Percentiles rank a stretch among this genome's conserved stretches.
Conservation (phyloP, 2,329 filamentous ascomycete genomes). For the Ceratocystis eucalypticola region DNA sequence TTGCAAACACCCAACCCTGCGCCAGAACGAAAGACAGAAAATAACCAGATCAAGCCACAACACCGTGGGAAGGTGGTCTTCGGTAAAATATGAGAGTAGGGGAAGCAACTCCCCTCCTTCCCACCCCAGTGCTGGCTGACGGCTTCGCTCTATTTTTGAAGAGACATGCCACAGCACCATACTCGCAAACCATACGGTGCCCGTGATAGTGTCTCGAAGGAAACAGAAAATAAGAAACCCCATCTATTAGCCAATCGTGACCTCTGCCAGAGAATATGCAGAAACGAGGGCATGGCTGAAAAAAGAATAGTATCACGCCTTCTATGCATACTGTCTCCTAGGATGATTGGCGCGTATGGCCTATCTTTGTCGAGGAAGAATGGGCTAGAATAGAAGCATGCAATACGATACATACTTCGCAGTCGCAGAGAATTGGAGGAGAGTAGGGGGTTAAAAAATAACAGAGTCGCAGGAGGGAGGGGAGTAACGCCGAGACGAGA, state of each 20-base stretch:
- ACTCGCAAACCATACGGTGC: too few species aligned
- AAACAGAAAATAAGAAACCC: conserved; percentile 22
- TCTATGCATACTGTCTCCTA: conserved; percentile 10
- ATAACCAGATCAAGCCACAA: conserved; percentile 4
- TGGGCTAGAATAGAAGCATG: background rate
- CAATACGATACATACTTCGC: background rate
- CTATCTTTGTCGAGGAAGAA: background rate
- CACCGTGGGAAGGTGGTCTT: conserved; percentile 2
- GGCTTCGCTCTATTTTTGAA: background rate
- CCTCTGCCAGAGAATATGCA: conserved; percentile 7
- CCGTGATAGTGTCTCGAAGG: background rate
- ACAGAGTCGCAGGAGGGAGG: conserved; percentile 2
- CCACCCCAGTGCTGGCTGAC: background rate
- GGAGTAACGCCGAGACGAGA: conserved; percentile 5
- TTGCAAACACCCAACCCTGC: conserved; percentile 15
- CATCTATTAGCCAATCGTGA: conserved; percentile 2
- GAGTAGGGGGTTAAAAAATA: background rate
- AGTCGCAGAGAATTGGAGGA: background rate
- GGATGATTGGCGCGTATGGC: background rate
- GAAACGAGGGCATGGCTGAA: conserved; percentile 8
- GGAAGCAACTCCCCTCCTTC: background rate
- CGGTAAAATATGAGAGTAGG: background rate
- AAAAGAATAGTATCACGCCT: conserved; percentile 10
- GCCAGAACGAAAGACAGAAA: conserved; percentile 15
- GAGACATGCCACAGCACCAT: background rate